phyloP scores from a whole-genome alignment of 2,329 filamentous ascomycete species.

The Aspergillus neoniger region DNA sequence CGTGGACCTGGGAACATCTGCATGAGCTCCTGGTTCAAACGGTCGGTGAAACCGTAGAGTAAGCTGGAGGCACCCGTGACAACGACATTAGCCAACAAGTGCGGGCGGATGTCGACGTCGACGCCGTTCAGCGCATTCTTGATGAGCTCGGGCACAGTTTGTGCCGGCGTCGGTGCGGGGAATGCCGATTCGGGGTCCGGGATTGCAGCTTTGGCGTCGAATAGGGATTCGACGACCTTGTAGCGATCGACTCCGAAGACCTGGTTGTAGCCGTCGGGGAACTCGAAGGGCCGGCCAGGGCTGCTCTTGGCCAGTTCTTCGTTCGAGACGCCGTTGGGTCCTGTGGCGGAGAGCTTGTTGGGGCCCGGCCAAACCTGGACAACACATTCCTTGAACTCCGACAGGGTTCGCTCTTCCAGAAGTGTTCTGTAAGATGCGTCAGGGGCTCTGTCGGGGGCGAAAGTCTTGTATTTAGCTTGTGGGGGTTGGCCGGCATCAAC shows the following conservation, averaged over 20 bases:
- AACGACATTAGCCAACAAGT: conserved; percentile 84
- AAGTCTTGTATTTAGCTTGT: conserved; percentile 73
- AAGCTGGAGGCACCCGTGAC: conserved; percentile 87
- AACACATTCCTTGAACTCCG: conserved; percentile 96
- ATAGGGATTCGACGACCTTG: conserved; percentile 83
- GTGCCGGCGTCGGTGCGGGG: conserved; percentile 63
- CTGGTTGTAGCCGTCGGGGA: conserved; percentile 95
- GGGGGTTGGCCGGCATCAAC: conserved; percentile 84
- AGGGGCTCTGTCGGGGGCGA: conserved; percentile 59
- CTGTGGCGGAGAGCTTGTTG: conserved; percentile 59
- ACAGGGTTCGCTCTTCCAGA: conserved; percentile 89
- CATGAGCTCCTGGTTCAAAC: conserved; percentile 80
- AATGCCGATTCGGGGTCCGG: conserved; percentile 46
- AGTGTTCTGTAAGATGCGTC: conserved; percentile 74
- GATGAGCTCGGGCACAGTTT: conserved; percentile 83
- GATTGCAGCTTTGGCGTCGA: conserved; percentile 79
- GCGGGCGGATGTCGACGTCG: conserved; percentile 83
- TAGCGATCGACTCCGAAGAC: conserved; percentile 89
- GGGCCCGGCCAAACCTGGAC: conserved; percentile 91
- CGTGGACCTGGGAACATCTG: conserved; percentile 79
- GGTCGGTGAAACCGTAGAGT: conserved; percentile 88
- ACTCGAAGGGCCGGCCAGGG: conserved; percentile 88
- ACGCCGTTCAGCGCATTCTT: conserved; percentile 74
- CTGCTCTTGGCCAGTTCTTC: conserved; percentile 72
- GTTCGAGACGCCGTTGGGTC: conserved; percentile 61